Evolutionary conservation across 768 basidiomycete genomes (phyloP), one percentile per base, ranked within the genome.

Genomic region (Suillus brevipes): DNA sequence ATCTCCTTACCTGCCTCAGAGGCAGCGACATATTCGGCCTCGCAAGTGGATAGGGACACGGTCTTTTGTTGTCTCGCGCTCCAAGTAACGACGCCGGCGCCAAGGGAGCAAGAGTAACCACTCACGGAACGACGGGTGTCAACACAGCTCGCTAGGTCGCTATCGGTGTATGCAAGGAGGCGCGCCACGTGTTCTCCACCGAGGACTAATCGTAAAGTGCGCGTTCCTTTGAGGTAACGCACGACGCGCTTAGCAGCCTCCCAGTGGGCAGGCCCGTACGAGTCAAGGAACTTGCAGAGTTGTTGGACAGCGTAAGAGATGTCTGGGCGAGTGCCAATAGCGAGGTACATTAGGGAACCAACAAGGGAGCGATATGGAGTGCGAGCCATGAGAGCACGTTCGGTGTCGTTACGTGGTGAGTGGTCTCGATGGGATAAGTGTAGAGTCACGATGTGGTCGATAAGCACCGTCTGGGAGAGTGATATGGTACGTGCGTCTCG

Each of bases 1-100:
- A 71, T 74, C 65, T 83, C 75, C 58, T 77, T 13, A 0, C 38
- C 38, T 3, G 77, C 77, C 40, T 81, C 72, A 0, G 72, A 61
- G 0, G 71, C 66, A 0, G 80, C 80, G 16, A 82, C 73, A 68
- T 81, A 84, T 72, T 84, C 82, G 0, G 81, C 78, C 66, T 85
- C 80, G 4, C 73, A 74, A 0, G 78, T 81, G 0, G 81, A 84
- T 0, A 74, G 67, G 0, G 83, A 70, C 28, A 82, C 72, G 1
- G 74, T 73, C 2, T 65, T 52, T 68, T 86, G 84, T 56, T 78
- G 73, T 56, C 77, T 73, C 0, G 78, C 77, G 28, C 69, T 70
- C 63, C 78, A 80, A 0, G 75, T 73, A 12, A 78, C 61, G 0
- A 69, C 9, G 10, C 74, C 75, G 4, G 65, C 64, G 18, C 74